Conservation (phyloP, 2,329 filamentous ascomycete genomes). For the Juglanconis oblonga region DNA sequence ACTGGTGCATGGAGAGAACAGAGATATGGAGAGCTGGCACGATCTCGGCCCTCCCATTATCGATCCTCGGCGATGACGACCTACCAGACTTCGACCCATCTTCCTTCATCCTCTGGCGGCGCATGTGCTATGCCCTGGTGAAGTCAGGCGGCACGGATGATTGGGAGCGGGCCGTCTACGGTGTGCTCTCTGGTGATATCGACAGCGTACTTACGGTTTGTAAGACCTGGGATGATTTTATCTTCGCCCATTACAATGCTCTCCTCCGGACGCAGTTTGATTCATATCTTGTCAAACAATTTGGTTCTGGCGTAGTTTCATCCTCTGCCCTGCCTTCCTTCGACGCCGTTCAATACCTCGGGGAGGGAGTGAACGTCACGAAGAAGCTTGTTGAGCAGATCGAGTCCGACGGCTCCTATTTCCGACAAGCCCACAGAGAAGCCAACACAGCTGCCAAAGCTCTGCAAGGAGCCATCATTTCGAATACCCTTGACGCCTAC, state of each 20-base stretch:
- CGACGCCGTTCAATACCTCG: conserved; percentile 62
- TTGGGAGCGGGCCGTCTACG: conserved; percentile 88
- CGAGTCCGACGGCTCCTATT: conserved; percentile 42
- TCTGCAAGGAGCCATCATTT: conserved; percentile 72
- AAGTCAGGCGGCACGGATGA: conserved; percentile 68
- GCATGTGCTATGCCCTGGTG: conserved; percentile 71
- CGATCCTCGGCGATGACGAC: conserved; percentile 44
- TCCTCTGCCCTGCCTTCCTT: conserved; percentile 59
- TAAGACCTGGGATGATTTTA: conserved; percentile 77
- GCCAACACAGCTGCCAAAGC: conserved; percentile 67
- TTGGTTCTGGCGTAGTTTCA: conserved; percentile 51
- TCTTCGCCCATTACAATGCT: conserved; percentile 88
- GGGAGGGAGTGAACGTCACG: conserved; percentile 49
- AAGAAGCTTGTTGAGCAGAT: conserved; percentile 60
- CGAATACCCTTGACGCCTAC: conserved; percentile 56
- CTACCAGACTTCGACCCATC: conserved; percentile 39
- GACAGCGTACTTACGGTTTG: conserved; percentile 74
- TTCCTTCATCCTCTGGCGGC: conserved; percentile 66
- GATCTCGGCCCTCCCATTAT: conserved; percentile 69
- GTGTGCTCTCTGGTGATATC: conserved; percentile 82
- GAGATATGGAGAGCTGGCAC: conserved; percentile 88
- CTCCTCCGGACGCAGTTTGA: conserved; percentile 78
- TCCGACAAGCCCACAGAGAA: conserved; percentile 51
- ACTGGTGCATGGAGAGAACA: conserved; percentile 82
- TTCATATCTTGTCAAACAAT: conserved; percentile 58